phyloP scores from a whole-genome alignment of 257 asterid genomes.

The Solanum appendiculatum region DNA sequence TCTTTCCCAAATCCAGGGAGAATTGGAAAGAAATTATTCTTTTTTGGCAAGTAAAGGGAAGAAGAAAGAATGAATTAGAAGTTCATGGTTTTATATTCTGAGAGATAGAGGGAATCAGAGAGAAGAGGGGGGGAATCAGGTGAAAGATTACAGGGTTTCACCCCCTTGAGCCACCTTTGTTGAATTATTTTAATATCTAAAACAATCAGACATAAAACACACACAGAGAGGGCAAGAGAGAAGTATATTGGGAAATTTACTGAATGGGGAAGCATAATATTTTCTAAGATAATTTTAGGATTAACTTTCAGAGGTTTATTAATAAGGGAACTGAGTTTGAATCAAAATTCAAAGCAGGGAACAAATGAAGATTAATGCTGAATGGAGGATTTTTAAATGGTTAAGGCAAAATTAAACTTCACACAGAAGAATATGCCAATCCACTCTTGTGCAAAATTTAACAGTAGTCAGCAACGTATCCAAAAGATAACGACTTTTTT shows the following conservation, averaged over 20 bases:
- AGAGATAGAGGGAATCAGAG: neutral
- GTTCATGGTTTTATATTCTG: neutral
- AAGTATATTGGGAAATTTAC: neutral
- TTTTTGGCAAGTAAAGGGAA: neutral
- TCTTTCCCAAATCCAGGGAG: neutral
- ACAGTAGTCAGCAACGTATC: neutral
- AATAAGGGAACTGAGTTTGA: neutral
- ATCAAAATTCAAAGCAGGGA: neutral
- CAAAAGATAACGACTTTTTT: neutral
- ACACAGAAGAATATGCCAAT: neutral
- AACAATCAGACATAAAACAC: neutral
- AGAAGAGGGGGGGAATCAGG: neutral
- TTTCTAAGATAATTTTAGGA: neutral
- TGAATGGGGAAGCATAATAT: neutral
- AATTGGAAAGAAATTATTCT: neutral
- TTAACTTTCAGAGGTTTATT: neutral
- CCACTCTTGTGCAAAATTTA: neutral
- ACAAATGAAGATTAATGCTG: neutral
- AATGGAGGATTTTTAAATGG: neutral
- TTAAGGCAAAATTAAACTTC: neutral
- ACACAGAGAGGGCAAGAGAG: neutral
- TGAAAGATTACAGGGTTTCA: neutral
- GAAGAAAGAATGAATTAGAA: neutral
- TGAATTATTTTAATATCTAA: neutral
- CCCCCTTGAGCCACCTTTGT: neutral